Evolutionary conservation across 768 basidiomycete species (phyloP), one percentile per base, ranked within the genome.

Genomic region (Phylloporus arenicola): DNA sequence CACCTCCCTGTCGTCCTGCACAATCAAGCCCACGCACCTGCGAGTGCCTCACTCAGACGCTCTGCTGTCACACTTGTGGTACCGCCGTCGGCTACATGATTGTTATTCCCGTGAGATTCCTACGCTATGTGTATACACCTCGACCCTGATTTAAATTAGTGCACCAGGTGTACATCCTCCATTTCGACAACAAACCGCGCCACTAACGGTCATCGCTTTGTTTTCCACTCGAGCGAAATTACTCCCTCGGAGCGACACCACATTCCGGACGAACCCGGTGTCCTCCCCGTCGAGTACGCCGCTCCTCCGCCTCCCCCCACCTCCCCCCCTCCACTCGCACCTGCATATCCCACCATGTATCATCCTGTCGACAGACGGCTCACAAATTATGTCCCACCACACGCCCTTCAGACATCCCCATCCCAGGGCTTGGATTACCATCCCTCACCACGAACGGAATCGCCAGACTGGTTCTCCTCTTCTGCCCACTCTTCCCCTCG

Each of bases 131-230:
- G 52, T 41, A 51, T 34, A 38, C 38, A 33, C 39, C 34, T 45
- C 52, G 43, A 60, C 54, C 51, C 54, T 53, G 43, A 48, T 54
- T 24, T 49, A 41, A 31, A 39, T 47, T 54, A 79, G 76, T 92
- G 90, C 64, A 57, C 72, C 16, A 81, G 82, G 42, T 93, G 89
- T 68, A 89, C 84, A 16, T 79, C 82, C 14, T 84, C 85, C 2
- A 81, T 83, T 45, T 75, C 78, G 43, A 75, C 75, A 6, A 80
- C 77, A 16, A 84, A 85, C 64, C 80, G 86, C 51, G 75, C 81
- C 8, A 88, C 88, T 20, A 92, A 91, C 65, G 87, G 88, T 9
- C 88, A 91, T 64, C 81, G 88, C 27, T 92, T 88, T 65, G 89
- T 92, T 31, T 92, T 92, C 65, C 88, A 92, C 71, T 84, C 84